These are phyloP conservation scores for Cytospora piceae DNA, from an alignment of 2,329 filamentous ascomycete genomes.

Conservation along the genomic window DNA sequence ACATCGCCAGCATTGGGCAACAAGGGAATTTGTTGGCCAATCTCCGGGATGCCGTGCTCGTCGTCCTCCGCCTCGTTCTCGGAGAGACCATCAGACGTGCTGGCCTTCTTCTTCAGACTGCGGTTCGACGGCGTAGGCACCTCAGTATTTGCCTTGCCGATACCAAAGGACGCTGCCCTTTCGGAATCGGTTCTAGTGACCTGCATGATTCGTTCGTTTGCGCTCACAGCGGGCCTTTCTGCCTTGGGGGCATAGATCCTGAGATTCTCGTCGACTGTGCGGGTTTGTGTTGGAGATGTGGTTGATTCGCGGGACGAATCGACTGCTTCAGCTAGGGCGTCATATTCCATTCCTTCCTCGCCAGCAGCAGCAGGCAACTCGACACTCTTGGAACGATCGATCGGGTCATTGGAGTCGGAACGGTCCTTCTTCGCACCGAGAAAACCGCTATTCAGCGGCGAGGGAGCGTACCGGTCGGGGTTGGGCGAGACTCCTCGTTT, in stretches of 20 bases:
- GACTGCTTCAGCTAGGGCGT: constrained; percentile 55
- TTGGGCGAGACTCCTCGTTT: constrained; percentile 79
- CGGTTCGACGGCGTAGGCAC: constrained; percentile 49
- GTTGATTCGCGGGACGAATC: constrained; percentile 46
- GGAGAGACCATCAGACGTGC: constrained; percentile 55
- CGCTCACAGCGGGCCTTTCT: constrained; percentile 78
- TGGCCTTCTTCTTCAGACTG: constrained; percentile 66
- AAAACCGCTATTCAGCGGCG: constrained; percentile 77
- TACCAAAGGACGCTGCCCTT: constrained; percentile 80
- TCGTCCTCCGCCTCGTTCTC: constrained; percentile 65
- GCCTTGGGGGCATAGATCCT: constrained; percentile 89
- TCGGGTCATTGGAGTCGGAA: constrained; percentile 46
- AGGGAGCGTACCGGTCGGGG: constrained; percentile 79
- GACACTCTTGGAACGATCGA: constrained; percentile 74
- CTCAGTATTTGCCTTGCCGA: constrained; percentile 69
- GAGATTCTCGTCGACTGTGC: constrained; percentile 77
- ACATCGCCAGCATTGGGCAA: constrained; percentile 91
- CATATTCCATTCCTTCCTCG: constrained; percentile 90
- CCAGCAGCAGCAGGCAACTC: constrained; percentile 77
- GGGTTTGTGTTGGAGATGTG: constrained; percentile 70
- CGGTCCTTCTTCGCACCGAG: constrained; percentile 43
- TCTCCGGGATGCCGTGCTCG: constrained; percentile 88
- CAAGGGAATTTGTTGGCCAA: constrained; percentile 92
- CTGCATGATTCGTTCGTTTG: constrained; percentile 78
- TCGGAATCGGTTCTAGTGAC: constrained; percentile 93